Conservation (phyloP, 805 yeast genomes). For the Wickerhamomyces sydowiorum region DNA sequence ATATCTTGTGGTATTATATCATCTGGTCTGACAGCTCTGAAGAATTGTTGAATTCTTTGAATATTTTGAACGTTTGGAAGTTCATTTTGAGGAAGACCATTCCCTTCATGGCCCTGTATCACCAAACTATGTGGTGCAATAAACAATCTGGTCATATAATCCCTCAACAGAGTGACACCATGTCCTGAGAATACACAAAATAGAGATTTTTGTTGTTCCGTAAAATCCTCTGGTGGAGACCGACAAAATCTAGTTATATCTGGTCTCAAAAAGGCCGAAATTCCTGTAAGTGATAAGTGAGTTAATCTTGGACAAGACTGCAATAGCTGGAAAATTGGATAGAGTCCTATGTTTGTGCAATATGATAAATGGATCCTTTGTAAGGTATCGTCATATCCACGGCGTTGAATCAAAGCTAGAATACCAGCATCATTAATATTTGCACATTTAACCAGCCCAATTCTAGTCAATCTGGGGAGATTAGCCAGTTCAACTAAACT, state of each 20-base stretch:
- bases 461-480: slow-evolving; percentile 76
- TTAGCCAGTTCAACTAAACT: slow-evolving; percentile 72
- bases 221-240: slow-evolving; percentile 89
- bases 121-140: not conserved
- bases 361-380: slow-evolving; percentile 93
- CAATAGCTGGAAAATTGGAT: slow-evolving; percentile 70
- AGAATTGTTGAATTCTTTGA: not conserved
- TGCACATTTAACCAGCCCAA: slow-evolving; percentile 88
- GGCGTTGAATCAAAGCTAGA: slow-evolving; percentile 55
- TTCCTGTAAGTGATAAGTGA: slow-evolving; percentile 89
- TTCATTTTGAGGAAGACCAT: too few species aligned
- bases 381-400: slow-evolving; percentile 71
- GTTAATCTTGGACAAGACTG: slow-evolving; percentile 81
- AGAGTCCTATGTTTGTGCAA: slow-evolving; percentile 73
- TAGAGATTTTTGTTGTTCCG: slow-evolving; percentile 72
- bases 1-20: too few species aligned
- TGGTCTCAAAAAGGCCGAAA: slow-evolving; percentile 77
- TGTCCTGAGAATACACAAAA: slow-evolving; percentile 93
- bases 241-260: slow-evolving; percentile 87
- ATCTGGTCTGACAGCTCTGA: not conserved
- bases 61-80: not conserved
- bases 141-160: slow-evolving; percentile 45
- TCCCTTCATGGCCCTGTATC: not conserved
- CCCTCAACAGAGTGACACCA: slow-evolving; percentile 75
- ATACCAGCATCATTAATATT: slow-evolving; percentile 85